Conservation (phyloP, 352 stramenopile species). For the Globisporangium okanoganense region DNA sequence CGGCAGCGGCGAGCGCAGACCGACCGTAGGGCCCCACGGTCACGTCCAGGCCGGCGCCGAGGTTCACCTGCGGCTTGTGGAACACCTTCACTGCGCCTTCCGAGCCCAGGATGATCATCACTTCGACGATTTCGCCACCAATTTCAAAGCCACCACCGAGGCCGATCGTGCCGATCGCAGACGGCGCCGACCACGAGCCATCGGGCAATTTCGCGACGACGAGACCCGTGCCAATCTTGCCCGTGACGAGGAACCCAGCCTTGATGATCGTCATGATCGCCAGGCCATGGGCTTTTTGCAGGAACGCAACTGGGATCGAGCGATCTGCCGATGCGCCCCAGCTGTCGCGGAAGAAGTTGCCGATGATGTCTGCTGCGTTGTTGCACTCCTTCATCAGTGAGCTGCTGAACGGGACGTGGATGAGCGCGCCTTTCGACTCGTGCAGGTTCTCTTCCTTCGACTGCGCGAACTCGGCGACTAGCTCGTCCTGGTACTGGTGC, state of each 20-base stretch:
- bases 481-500: constrained; percentile 43
- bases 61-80: constrained; percentile 72
- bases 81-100: constrained; percentile 84
- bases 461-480: constrained; percentile 36
- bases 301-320: constrained; percentile 39
- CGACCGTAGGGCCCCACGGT: constrained; percentile 83
- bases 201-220: constrained; percentile 73
- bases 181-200: constrained; percentile 81
- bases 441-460: constrained; percentile 38
- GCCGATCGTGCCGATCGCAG: constrained; percentile 86
- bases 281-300: constrained; percentile 49
- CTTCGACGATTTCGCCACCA: constrained; percentile 87
- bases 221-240: constrained; percentile 65
- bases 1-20: constrained; percentile 62
- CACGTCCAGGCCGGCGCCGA: constrained; percentile 88
- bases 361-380: constrained; percentile 57
- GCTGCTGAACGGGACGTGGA: constrained; percentile 42
- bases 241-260: constrained; percentile 50
- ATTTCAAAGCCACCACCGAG: constrained; percentile 80
- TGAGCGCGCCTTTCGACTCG: constrained; percentile 22
- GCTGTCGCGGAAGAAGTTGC: constrained; percentile 60
- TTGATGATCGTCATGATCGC: constrained; percentile 57
- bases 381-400: constrained; percentile 51
- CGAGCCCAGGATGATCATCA: constrained; percentile 91
- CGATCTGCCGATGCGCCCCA: constrained; percentile 46